Conservation (phyloP, 2,329 filamentous ascomycete species). For the Epichloe elymi region DNA sequence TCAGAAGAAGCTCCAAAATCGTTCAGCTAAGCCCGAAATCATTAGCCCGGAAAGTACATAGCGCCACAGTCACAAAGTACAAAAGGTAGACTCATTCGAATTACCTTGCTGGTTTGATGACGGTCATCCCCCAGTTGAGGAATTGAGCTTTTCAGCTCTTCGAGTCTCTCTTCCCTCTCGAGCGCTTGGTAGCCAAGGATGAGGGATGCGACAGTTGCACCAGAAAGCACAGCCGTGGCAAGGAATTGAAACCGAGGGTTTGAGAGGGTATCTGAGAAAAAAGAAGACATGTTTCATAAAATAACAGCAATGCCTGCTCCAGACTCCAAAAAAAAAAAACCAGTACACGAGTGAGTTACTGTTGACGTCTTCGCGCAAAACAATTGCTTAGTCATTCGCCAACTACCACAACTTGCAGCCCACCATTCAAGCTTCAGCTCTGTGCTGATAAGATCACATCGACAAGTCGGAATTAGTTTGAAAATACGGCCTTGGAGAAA, state of each 20-base stretch:
- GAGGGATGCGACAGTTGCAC: conserved; percentile 44
- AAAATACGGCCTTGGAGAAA: neutral
- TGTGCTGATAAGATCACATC: neutral
- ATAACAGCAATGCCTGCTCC: conserved; percentile 1
- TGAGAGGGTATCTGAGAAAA: conserved; percentile 29
- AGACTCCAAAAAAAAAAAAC: neutral
- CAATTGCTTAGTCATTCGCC: conserved; percentile 3
- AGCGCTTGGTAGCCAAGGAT: conserved; percentile 50
- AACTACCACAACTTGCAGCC: neutral
- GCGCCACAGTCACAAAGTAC: neutral
- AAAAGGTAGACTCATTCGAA: neutral
- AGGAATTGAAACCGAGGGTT: conserved; percentile 48
- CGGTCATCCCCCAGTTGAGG: conserved; percentile 20
- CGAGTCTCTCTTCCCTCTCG: conserved; percentile 39
- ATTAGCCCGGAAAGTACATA: neutral
- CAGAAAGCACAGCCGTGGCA: conserved; percentile 55
- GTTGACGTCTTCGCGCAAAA: neutral
- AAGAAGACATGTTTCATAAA: conserved; percentile 26
- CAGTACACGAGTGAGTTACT: neutral
- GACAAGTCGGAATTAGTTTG: neutral
- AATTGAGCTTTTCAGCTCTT: conserved; percentile 47
- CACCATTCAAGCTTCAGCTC: neutral
- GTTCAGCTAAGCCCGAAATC: conserved; percentile 35
- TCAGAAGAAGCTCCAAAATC: conserved; percentile 42
- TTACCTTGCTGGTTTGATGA: conserved; percentile 12